A percentile compares a stretch with the other conserved stretches of the same genome.
Conservation (phyloP, 2,329 filamentous ascomycete genomes). For the Trichoderma gracile region DNA sequence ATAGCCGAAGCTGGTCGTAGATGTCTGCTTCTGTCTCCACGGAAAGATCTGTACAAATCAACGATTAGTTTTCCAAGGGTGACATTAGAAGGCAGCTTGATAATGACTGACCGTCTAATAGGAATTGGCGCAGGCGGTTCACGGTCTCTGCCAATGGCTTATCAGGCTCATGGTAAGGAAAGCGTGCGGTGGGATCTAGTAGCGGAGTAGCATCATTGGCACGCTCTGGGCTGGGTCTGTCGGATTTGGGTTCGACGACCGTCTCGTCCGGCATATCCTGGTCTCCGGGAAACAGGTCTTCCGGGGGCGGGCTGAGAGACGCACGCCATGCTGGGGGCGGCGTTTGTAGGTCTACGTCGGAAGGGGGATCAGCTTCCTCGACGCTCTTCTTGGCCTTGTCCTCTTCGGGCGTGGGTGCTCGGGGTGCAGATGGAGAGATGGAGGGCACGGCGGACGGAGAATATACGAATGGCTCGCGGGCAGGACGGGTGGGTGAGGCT, state of each 20-base stretch:
- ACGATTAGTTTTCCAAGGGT: conserved; percentile 1
- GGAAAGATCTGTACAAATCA: conserved; percentile 43
- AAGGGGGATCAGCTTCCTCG: conserved; percentile 46
- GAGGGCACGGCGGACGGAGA: not conserved
- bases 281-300: conserved; percentile 33
- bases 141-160: conserved; percentile 38
- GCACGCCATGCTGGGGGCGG: conserved; percentile 27
- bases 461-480: not conserved
- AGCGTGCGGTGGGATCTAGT: conserved; percentile 47
- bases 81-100: not conserved
- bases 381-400: conserved; percentile 47
- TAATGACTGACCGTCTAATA: conserved; percentile 35
- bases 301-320: conserved; percentile 47
- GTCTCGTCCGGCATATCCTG: conserved; percentile 35
- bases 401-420: conserved; percentile 5
- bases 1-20: conserved; percentile 48
- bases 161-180: conserved; percentile 47
- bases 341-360: conserved; percentile 32
- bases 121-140: conserved; percentile 42
- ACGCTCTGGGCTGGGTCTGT: not conserved
- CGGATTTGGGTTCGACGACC: conserved; percentile 36
- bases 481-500: conserved; percentile 32
- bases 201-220: conserved; percentile 28
- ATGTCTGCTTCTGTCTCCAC: conserved; percentile 49
- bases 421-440: not conserved